These are phyloP conservation scores for Histomonas meleagridis DNA, from an alignment of 208 protist species.

Conservation along the genomic window DNA sequence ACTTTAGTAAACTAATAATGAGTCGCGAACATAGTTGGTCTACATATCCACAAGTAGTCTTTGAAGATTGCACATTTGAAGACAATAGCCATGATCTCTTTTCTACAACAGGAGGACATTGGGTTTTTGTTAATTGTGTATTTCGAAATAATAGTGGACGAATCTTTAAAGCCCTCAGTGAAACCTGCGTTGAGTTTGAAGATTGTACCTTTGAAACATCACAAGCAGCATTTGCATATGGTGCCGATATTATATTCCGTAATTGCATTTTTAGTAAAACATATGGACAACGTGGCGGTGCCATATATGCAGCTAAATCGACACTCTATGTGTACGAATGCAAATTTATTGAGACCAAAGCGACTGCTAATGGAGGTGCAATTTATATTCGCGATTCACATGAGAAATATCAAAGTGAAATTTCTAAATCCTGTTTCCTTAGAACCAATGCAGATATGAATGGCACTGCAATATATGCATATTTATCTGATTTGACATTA, in stretches of 20 bases:
- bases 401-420: slow-evolving; percentile 16
- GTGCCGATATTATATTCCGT: slow-evolving; percentile 6
- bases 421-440: slow-evolving; percentile 29
- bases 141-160: neutral
- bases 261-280: slow-evolving; percentile 25
- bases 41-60: neutral
- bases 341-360: slow-evolving; percentile 8
- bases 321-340: slow-evolving; percentile 5
- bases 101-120: neutral
- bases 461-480: slow-evolving; percentile 11
- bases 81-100: neutral
- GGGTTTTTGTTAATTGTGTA: slow-evolving; percentile 19
- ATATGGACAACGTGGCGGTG: neutral
- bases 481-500: neutral
- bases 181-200: neutral
- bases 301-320: slow-evolving; percentile 15
- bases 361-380: neutral
- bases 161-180: slow-evolving; percentile 6
- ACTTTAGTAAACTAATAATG: slow-evolving; percentile 32
- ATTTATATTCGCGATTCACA: slow-evolving; percentile 32
- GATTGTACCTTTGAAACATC: slow-evolving; percentile 23
- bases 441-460: neutral
- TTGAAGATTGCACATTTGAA: slow-evolving; percentile 29
- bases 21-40: neutral
- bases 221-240: neutral